Conservation (phyloP, 2,329 filamentous ascomycete species). For the Eutypa lata region DNA sequence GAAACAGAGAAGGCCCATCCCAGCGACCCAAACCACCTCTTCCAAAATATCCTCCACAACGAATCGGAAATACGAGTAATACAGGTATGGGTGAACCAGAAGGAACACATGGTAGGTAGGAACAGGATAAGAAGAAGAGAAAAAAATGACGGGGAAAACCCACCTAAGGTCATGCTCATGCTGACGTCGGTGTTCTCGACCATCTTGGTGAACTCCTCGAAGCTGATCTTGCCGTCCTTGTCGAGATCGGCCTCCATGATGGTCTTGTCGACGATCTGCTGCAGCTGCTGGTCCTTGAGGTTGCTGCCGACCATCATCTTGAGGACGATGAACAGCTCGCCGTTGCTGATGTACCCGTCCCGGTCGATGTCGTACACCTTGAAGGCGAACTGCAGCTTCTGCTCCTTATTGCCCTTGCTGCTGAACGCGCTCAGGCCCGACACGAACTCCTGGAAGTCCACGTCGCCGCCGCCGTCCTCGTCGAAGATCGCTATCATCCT, state of each 20-base stretch:
- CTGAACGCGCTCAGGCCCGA: conserved; percentile 93
- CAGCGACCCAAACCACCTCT: too few species aligned
- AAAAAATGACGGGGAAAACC: too few species aligned
- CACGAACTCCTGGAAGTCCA: conserved; percentile 99
- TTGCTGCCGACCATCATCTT: conserved; percentile 99
- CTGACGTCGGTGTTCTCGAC: conserved; percentile 87
- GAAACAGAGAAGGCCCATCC: too few species aligned
- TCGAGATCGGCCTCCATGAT: conserved; percentile 99
- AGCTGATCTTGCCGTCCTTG: conserved; percentile 95
- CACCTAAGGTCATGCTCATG: conserved; percentile 72
- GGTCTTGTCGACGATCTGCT: conserved; percentile 99
- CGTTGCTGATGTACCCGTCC: conserved; percentile 97
- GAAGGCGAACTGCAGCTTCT: conserved; percentile 97
- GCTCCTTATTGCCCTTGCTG: conserved; percentile 97
- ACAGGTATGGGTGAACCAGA: too few species aligned
- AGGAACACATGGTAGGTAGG: too few species aligned
- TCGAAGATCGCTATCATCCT: conserved; percentile 99
- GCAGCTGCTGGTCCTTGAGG: conserved; percentile 96
- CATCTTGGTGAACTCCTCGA: conserved; percentile 98
- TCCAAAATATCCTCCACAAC: too few species aligned
- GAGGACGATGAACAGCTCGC: conserved; percentile 96
- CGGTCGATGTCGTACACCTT: conserved; percentile 99
- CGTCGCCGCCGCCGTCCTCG: conserved; percentile 94
- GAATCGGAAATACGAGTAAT: too few species aligned
- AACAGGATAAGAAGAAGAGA: background rate